A percentile compares a stretch with the other conserved stretches of the same genome.
Conservation (phyloP, 257 asterid genomes). For the Solanum verrucosum region DNA sequence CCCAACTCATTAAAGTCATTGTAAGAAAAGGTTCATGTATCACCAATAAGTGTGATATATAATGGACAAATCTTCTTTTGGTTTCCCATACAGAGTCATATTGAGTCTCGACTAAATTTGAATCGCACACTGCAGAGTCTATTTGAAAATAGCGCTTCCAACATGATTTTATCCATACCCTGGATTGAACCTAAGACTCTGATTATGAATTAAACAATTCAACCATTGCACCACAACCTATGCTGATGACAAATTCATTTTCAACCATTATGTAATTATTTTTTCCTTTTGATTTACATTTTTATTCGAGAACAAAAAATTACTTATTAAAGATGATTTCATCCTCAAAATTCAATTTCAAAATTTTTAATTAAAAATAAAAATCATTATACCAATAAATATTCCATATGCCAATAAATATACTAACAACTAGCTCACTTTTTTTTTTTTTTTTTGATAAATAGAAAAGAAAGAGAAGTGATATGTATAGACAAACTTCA, state of each 20-base stretch:
- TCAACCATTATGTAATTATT: not conserved
- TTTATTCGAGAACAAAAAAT: not conserved
- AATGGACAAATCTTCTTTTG: not conserved
- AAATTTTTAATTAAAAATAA: not conserved
- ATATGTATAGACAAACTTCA: not conserved
- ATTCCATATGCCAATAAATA: not conserved
- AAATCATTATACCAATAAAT: not conserved
- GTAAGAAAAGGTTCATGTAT: constrained; percentile 8
- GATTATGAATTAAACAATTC: not conserved
- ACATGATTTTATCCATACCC: too few species aligned
- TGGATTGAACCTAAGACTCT: not conserved
- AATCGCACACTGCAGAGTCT: fast-evolving
- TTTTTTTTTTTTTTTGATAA: not conserved
- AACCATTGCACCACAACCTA: not conserved
- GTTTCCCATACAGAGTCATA: not conserved
- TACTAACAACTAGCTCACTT: not conserved
- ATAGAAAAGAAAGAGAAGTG: not conserved
- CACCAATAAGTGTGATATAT: not conserved
- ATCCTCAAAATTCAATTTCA: not conserved
- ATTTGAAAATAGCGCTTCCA: too few species aligned
- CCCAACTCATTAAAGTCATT: constrained; percentile 2
- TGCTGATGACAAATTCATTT: not conserved
- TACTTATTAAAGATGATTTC: not conserved
- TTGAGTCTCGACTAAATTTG: not conserved
- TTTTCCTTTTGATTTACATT: not conserved